Evolutionary conservation across 73 alveolate species (phyloP).

Genomic region (Paramecium primaurelia): DNA sequence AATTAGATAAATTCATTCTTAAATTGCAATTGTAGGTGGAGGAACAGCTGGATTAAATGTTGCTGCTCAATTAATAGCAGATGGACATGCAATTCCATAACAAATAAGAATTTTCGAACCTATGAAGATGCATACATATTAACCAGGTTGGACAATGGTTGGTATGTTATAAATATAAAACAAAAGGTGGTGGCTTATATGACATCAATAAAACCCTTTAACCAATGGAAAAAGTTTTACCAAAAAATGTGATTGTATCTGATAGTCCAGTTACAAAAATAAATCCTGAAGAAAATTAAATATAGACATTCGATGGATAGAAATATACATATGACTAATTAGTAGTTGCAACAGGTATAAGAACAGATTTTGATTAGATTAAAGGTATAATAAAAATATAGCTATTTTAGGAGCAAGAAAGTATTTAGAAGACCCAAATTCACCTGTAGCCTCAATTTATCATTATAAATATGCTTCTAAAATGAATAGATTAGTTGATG

Average conservation of each 20-base stretch:
- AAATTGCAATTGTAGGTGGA: slow-evolving; percentile 80
- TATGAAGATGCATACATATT: slow-evolving; percentile 67
- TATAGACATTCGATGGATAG: slow-evolving; percentile 59
- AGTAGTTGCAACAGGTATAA: slow-evolving; percentile 74
- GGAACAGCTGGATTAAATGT: slow-evolving; percentile 79
- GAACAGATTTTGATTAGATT: slow-evolving; percentile 66
- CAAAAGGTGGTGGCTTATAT: slow-evolving; percentile 75
- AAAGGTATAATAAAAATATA: slow-evolving; percentile 53
- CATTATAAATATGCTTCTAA: slow-evolving; percentile 69
- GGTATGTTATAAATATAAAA: background rate
- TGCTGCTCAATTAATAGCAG: slow-evolving; percentile 66
- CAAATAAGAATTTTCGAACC: slow-evolving; percentile 84
- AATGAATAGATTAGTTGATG: slow-evolving; percentile 61
- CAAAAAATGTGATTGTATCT: slow-evolving; percentile 4
- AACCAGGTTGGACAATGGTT: slow-evolving; percentile 87
- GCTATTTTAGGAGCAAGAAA: slow-evolving; percentile 63
- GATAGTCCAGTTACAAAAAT: slow-evolving; percentile 59
- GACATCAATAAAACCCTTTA: slow-evolving; percentile 3
- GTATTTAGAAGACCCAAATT: slow-evolving; percentile 78
- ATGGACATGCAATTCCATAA: slow-evolving; percentile 57
- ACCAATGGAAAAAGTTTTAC: background rate
- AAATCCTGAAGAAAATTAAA: slow-evolving; percentile 65
- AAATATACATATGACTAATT: slow-evolving; percentile 71
- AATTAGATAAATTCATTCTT: slow-evolving; percentile 30
- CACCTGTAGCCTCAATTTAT: slow-evolving; percentile 84